Base-by-base conservation (phyloP, 1,139 yeast genomes). In the Zygosaccharomyces sapae region DNA sequence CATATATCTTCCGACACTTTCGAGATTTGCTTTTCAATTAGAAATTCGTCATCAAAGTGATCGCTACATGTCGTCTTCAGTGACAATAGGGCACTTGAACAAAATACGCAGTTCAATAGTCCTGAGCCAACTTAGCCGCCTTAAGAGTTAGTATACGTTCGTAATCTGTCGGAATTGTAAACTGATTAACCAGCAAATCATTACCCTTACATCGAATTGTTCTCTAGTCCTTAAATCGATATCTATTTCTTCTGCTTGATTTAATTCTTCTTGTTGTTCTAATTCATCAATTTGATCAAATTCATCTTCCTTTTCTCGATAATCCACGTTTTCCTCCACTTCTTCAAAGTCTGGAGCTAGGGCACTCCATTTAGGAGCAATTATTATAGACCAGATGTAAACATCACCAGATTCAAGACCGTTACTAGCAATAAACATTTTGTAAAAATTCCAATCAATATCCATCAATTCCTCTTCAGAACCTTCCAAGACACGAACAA, bases 271-370 rank as follows among this genome's bases (percentile, higher is more conserved):
- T 54, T 76, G 77, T 53, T 81, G 71, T 44, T 76, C 83, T 49
- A 81, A 86, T 51, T 82, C 90, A 10, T 69, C 70, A 4, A 80
- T 76, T 31, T 86, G 77, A 65, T 90, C 98, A 66, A 90, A 90
- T 66, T 90, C 98, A 64, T 89, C 96, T 64, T 90, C 98, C 50
- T 77, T 77, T 61, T 90, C 98, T 53, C 81, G 80, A 65, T 90
- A 90, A 51, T 86, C 89, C 10, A 88, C 83, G 60, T 89, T 90
- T 60, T 90, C 96, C 62, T 90, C 97, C 37, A 90, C 82, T 64
- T 90, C 97, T 46, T 86, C 95, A 63, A 92, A 90, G 66, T 92
- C 98, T 0, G 97, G 97, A 0, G 97, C 97, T 56, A 90, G 72
- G 0, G 97, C 96, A 66, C 95, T 85, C 98, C 98, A 90, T 67